Percentiles rank a stretch among this genome's conserved stretches.
phyloP scores from a whole-genome alignment of 768 basidiomycete genomes.

The Crassisporium funariophilum region DNA sequence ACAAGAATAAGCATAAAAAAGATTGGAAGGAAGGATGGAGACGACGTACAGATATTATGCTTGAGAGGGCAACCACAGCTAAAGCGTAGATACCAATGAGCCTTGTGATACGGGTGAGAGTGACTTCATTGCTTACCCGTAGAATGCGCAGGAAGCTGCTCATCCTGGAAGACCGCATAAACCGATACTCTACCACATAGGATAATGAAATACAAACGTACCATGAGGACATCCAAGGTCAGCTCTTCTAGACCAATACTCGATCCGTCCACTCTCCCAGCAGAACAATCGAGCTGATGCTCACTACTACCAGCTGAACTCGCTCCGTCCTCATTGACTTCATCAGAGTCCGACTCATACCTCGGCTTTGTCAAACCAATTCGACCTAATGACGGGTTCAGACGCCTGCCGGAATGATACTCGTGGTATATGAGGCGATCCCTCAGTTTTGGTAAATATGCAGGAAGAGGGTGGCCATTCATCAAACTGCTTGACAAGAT shows the following conservation, averaged over 20 bases:
- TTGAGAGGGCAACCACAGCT: conserved; percentile 44
- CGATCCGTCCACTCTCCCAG: conserved; percentile 39
- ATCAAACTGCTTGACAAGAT: conserved; percentile 40
- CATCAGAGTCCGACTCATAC: background rate
- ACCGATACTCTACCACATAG: background rate
- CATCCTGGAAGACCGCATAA: conserved; percentile 30
- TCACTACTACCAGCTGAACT: conserved; percentile 6
- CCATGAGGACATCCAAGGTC: conserved; percentile 40
- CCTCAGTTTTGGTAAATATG: conserved; percentile 40
- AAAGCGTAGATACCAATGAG: background rate
- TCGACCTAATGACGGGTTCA: background rate
- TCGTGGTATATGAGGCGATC: conserved; percentile 49
- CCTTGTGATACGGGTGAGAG: background rate
- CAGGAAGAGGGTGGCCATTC: conserved; percentile 37
- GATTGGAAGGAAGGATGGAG: background rate
- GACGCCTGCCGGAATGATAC: conserved; percentile 23
- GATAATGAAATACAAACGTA: conserved; percentile 16
- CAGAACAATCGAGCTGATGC: conserved; percentile 15
- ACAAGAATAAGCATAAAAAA: background rate
- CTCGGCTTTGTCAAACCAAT: background rate
- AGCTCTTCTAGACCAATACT: conserved; percentile 44
- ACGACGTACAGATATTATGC: conserved; percentile 37
- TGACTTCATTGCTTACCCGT: conserved; percentile 29
- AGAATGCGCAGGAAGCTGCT: conserved; percentile 45
- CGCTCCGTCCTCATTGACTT: conserved; percentile 4